Evolutionary conservation across 805 yeast species (phyloP).

Genomic region (Kuraishia ogatae): DNA sequence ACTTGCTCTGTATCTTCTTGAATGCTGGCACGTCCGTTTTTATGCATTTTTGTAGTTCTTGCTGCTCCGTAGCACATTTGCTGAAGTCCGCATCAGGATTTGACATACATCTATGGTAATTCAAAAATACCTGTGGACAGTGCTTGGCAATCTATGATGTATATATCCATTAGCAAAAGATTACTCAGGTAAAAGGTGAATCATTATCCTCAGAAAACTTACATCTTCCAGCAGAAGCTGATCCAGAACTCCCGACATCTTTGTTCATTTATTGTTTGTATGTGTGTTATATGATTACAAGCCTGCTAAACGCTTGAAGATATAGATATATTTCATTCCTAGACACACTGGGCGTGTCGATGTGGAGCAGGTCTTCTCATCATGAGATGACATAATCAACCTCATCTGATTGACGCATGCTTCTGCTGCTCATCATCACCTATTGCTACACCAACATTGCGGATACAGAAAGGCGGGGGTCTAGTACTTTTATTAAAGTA

Average conservation of each 20-base stretch:
- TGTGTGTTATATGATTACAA: neutral
- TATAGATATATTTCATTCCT: neutral
- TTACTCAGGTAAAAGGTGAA: neutral
- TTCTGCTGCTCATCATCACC: neutral
- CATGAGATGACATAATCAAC: neutral
- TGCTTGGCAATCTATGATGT: constrained; percentile 44
- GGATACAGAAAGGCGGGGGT: no score
- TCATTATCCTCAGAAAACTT: constrained; percentile 8
- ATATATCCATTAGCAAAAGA: neutral
- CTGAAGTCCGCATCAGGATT: constrained; percentile 41
- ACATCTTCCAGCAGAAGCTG: constrained; percentile 71
- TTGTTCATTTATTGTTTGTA: no score
- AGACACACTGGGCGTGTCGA: neutral
- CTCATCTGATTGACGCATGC: neutral
- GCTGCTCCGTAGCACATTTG: constrained; percentile 49
- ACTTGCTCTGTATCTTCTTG: constrained; percentile 54
- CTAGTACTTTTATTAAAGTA: no score
- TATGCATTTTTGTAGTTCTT: constrained; percentile 53
- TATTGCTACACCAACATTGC: no score
- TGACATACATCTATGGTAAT: constrained; percentile 66
- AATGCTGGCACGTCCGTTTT: constrained; percentile 59
- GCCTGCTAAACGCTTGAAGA: neutral
- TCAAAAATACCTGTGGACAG: constrained; percentile 68
- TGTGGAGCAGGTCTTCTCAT: neutral
- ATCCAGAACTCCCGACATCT: constrained; percentile 48